Percentiles rank a stretch among this genome's conserved stretches.
phyloP scores from a whole-genome alignment of 768 basidiomycete species.

The Trametes punicea region DNA sequence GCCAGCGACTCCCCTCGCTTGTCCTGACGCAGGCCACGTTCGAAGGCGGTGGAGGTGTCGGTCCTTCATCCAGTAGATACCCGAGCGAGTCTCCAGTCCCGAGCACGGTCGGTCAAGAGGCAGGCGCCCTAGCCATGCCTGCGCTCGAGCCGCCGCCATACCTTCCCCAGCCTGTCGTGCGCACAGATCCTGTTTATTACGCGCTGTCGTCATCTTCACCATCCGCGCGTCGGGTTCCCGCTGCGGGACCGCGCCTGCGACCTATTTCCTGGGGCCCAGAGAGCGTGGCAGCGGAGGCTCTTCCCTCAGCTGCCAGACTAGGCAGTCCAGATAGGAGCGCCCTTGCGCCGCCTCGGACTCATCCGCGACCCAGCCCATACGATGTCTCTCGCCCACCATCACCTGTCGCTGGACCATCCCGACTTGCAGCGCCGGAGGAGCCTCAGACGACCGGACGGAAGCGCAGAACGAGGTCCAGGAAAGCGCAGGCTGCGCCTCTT shows the following conservation, averaged over 20 bases:
- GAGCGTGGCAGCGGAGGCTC: not conserved
- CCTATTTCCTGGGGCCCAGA: constrained; percentile 10
- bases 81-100: not conserved
- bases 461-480: constrained; percentile 9
- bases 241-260: constrained; percentile 13
- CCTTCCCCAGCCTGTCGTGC: not conserved
- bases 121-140: not conserved
- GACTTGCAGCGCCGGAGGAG: not conserved
- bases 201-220: constrained; percentile 3
- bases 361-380: not conserved
- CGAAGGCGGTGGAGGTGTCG: not conserved
- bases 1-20: constrained; percentile 8
- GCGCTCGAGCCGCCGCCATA: constrained; percentile 1
- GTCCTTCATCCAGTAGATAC: not conserved
- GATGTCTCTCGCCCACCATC: not conserved
- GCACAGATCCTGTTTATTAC: constrained; percentile 12
- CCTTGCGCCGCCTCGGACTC: not conserved
- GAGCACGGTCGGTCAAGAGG: not conserved
- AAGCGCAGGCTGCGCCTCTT: not conserved
- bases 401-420: constrained; percentile 16
- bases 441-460: not conserved
- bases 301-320: not conserved
- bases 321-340: constrained; percentile 14
- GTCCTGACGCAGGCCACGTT: constrained; percentile 1
- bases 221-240: not conserved